Evolutionary conservation across 2,329 filamentous ascomycete species (phyloP).

Genomic region (Trichoderma sp.): DNA sequence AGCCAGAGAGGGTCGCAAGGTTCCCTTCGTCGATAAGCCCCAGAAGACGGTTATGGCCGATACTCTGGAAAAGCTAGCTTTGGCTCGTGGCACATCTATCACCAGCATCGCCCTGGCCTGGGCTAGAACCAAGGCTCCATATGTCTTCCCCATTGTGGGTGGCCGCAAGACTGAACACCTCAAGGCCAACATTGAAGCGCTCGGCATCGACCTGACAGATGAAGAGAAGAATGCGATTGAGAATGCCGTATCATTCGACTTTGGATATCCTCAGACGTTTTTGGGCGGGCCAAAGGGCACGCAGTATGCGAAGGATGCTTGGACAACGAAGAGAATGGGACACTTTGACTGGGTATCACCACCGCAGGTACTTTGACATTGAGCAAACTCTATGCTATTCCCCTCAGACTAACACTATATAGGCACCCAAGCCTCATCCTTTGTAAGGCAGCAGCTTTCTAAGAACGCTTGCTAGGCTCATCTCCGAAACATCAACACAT

Average conservation of each 20-base stretch:
- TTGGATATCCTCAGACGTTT: slow-evolving; percentile 47
- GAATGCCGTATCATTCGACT: slow-evolving; percentile 54
- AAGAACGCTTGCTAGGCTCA: neutral
- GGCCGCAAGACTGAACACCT: slow-evolving; percentile 64
- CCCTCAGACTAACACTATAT: neutral
- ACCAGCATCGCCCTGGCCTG: slow-evolving; percentile 57
- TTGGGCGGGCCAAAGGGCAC: slow-evolving; percentile 16
- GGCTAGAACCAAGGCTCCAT: slow-evolving; percentile 61
- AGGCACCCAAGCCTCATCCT: slow-evolving; percentile 20
- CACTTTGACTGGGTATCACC: slow-evolving; percentile 25
- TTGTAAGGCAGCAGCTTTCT: neutral
- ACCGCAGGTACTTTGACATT: slow-evolving; percentile 15
- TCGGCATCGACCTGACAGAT: slow-evolving; percentile 55
- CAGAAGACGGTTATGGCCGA: slow-evolving; percentile 33
- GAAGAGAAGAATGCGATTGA: slow-evolving; percentile 62
- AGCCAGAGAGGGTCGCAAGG: slow-evolving; percentile 11
- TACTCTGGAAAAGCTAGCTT: slow-evolving; percentile 28
- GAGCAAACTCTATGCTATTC: neutral
- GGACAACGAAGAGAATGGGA: slow-evolving; percentile 20
- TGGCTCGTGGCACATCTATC: slow-evolving; percentile 21
- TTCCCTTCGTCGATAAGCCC: slow-evolving; percentile 21
- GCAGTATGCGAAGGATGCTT: neutral
- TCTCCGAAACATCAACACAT: neutral
- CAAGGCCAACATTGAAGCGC: slow-evolving; percentile 62
- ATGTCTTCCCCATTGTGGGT: slow-evolving; percentile 65